Base-by-base conservation (phyloP, 495 filamentous ascomycete species). In the Ascodesmis nigricans region DNA sequence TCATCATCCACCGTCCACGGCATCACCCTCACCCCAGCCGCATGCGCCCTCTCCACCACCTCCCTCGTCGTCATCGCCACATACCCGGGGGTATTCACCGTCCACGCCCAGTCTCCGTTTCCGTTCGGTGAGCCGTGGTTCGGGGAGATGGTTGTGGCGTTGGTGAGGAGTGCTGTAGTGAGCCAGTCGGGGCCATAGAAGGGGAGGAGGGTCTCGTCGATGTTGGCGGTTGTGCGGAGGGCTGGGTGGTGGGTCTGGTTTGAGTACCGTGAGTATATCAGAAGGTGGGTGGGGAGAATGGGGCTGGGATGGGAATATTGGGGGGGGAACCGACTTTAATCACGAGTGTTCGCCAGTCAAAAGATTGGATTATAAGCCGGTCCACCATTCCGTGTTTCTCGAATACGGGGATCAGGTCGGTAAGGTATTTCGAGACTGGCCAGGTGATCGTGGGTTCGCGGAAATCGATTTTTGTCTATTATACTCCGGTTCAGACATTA, bases 1-100 rank as follows among this genome's bases (percentile, higher is more conserved):
- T 41, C 38, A 21, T 41, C 31, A 14, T 41, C 38, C 6, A 35
- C 33, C 4, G 38, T 41, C 38, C 38, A 41, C 10, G 33, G 32
- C 3, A 27, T 19, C 5, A 41, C 32, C 20, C 5, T 27, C 38
- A 41, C 36, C 3, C 38, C 38, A 19, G 36, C 18, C 3, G 3
- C 18, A 29, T 41, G 38, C 3, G 38, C 31, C 20, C 30, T 20
- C 21, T 38, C 23, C 3, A 41, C 38, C 3, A 41, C 9, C n/a
- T 41, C 21, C 33, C 18, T 27, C 4, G 38, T 41, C 16, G 31
- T 36, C 13, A 41, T 37, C 5, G 31, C 19, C 3, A 27, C 18
- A 17, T 41, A 41, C 3, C 23, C 23, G 10, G 19, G 38, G 11
- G 14, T 21, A 7, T 21, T 36, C 4, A 35, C 16, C 5, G 33